phyloP scores from a whole-genome alignment of 2,329 filamentous ascomycete species.

The Aureobasidium sp. region DNA sequence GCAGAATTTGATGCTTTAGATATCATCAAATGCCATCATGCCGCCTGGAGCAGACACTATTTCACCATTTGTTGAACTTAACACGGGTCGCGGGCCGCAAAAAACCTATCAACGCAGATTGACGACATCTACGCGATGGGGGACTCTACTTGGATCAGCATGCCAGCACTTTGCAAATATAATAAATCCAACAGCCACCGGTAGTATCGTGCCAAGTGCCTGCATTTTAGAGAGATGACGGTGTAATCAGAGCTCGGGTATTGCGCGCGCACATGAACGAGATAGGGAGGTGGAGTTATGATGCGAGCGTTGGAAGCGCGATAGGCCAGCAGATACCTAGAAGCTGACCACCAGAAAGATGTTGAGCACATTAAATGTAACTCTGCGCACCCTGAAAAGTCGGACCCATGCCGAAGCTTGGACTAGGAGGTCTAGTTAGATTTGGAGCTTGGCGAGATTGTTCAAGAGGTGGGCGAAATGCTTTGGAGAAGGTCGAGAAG shows the following conservation, averaged over 20 bases:
- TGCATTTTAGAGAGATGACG: neutral
- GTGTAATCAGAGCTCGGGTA: neutral
- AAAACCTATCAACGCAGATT: conserved; percentile 4
- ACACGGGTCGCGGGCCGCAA: conserved; percentile 1
- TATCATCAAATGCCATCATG: conserved; percentile 12
- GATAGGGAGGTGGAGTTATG: conserved; percentile 1
- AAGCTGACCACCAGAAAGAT: neutral
- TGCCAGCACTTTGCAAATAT: neutral
- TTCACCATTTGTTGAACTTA: neutral
- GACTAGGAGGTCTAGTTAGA: conserved; percentile 7
- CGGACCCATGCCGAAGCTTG: conserved; percentile 10
- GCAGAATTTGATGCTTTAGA: conserved; percentile 8
- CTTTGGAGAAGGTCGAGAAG: neutral
- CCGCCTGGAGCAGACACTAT: neutral
- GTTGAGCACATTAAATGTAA: conserved; percentile 11
- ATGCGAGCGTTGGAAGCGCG: conserved; percentile 1
- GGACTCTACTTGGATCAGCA: neutral
- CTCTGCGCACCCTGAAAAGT: neutral
- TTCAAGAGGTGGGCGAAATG: neutral
- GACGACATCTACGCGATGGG: neutral
- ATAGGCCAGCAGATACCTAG: neutral
- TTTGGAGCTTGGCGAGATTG: conserved; percentile 6
- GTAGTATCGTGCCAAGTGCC: neutral
- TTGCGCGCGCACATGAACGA: neutral
- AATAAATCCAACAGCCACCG: neutral